Conservation (phyloP, 2,329 filamentous ascomycete genomes). For the Fusarium protoensiforme region DNA sequence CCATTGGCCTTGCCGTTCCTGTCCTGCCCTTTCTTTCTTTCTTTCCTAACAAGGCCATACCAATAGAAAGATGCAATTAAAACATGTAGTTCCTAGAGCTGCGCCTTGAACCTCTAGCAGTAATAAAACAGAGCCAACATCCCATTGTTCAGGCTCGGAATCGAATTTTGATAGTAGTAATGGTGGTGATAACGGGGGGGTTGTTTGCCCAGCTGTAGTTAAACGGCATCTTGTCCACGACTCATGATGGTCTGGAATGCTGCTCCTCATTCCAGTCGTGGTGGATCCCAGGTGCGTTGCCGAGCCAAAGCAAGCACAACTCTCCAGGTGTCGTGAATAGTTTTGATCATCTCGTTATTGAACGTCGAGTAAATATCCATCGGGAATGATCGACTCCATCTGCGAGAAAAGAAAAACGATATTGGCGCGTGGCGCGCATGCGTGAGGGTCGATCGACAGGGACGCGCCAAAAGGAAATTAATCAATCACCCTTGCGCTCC, state of each 20-base stretch:
- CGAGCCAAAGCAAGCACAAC: background rate
- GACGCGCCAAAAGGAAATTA: slow-evolving; percentile 25
- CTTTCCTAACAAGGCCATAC: background rate
- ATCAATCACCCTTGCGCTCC: slow-evolving; percentile 10
- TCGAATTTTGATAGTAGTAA: slow-evolving; percentile 9
- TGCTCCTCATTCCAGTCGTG: slow-evolving; percentile 5
- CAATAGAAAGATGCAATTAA: slow-evolving; percentile 1
- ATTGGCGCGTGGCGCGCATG: slow-evolving; percentile 30
- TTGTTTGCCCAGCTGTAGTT: background rate
- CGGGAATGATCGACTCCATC: background rate
- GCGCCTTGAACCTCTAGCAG: slow-evolving; percentile 14
- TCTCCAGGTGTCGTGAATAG: background rate
- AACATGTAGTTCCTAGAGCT: slow-evolving; percentile 4
- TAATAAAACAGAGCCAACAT: background rate
- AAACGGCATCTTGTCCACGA: background rate
- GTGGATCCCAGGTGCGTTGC: background rate
- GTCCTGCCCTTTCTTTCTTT: background rate
- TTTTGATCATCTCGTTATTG: background rate
- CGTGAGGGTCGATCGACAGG: slow-evolving; percentile 23
- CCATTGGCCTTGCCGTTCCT: background rate
- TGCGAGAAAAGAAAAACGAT: background rate
- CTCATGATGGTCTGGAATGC: slow-evolving; percentile 19
- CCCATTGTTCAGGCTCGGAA: slow-evolving; percentile 5
- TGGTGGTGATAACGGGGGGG: background rate
- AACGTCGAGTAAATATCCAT: background rate